Evolutionary conservation across 1,139 yeast genomes (phyloP), one percentile per base, ranked within the genome.

Genomic region (Pichia sp.): DNA sequence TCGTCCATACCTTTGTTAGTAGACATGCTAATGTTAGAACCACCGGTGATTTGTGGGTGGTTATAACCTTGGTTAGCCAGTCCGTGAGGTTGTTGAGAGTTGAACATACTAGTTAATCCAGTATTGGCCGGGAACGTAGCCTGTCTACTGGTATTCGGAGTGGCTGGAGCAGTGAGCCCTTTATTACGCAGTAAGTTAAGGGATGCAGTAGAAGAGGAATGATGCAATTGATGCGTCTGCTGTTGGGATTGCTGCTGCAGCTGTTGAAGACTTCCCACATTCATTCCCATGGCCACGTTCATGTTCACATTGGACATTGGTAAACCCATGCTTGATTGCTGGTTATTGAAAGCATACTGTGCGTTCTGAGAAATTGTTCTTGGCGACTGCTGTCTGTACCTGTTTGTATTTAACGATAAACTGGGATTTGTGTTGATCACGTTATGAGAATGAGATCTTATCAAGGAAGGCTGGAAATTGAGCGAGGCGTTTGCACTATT

Each of bases 331-430:
- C 43, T 40, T 33, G 61, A 51, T n/a, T 36, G 63, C 51, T 46
- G 63, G 48, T 47, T 45, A 52, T 51, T 49, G 54, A 58, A 31
- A 56, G 51, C 17, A 54, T 49, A 55, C 29, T 57, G 61, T 10
- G 53, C 49, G 49, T 46, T 60, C 54, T 61, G 67, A 0, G 67
- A 62, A 12, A 66, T 63, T n/a, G 62, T 57, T 50, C 71, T 59
- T 31, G 71, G 69, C 7, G 70, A 64, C 53, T 67, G 71, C 49
- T 68, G 71, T 58, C 71, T 64, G 50, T 64, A 67, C 52, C 71
- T 61, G 27, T 65, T 64, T 2, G 65, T 50, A 45, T 60, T 64
- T 54, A 64, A 52, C 5, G 63, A 58, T 33, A 66, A 52, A 14
- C 64, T 64, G n/a, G 64, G 55, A 20, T 58, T 61, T 3, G 68